A percentile compares a stretch with the other conserved stretches of the same genome.
Evolutionary conservation across 2,329 filamentous ascomycete species (phyloP).

Genomic region (Xylariaceae sp.): DNA sequence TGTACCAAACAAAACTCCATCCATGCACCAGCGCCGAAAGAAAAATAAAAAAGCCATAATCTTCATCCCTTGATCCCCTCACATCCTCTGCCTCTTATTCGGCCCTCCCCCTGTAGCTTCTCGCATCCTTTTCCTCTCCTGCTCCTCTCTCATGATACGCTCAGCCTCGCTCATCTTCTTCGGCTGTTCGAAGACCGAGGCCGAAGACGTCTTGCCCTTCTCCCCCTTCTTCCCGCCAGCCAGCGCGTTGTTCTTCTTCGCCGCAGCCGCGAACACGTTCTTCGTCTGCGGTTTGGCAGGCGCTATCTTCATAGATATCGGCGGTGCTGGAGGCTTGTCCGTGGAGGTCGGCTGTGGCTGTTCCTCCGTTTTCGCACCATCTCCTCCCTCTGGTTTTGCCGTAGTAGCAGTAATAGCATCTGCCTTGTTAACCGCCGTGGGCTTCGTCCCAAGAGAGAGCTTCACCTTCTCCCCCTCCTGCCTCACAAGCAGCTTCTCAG

Average conservation of each 20-base stretch:
- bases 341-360: conserved; percentile 11
- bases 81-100: conserved; percentile 48
- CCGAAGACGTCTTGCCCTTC: too few relatives aligned
- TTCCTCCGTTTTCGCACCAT: too few relatives aligned
- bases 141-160: conserved; percentile 81
- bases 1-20: too few relatives aligned
- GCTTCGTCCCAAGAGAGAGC: conserved; percentile 56
- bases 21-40: too few relatives aligned
- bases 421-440: conserved; percentile 22
- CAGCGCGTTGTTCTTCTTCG: conserved; percentile 70
- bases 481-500: conserved; percentile 47
- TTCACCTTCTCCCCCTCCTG: conserved; percentile 72
- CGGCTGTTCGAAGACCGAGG: conserved; percentile 50
- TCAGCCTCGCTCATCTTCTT: conserved; percentile 88
- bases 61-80: neutral
- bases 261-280: conserved; percentile 65
- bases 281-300: conserved; percentile 64
- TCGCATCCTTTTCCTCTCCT: conserved; percentile 62
- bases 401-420: conserved; percentile 15
- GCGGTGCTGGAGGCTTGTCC: conserved; percentile 30
- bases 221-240: conserved; percentile 57
- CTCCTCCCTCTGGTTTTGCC: too few relatives aligned
- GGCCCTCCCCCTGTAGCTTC: conserved; percentile 41
- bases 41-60: too few relatives aligned
- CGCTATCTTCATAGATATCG: conserved; percentile 60